Evolutionary conservation across 768 basidiomycete species (phyloP).

Genomic region (Leucocoprinus birnbaumii): DNA sequence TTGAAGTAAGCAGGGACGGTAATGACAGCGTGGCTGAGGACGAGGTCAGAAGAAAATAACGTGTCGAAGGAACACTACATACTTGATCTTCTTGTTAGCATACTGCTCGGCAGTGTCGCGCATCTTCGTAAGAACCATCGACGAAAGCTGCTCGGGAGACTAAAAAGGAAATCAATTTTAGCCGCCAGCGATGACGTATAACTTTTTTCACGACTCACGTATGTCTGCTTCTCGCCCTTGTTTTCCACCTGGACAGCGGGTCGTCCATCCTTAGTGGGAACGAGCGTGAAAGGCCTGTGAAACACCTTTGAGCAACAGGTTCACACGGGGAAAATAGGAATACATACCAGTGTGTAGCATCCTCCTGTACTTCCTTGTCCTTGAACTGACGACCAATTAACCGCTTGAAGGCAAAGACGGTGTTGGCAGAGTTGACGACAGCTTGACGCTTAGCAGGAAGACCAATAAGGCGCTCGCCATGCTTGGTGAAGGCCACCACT

Average conservation of each 20-base stretch:
- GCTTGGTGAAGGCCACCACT: constrained; percentile 98
- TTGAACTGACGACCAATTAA: constrained; percentile 91
- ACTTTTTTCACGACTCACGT: constrained; percentile 43
- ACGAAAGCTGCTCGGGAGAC: constrained; percentile 85
- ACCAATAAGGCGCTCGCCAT: constrained; percentile 94
- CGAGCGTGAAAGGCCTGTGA: constrained; percentile 77
- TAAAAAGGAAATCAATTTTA: constrained; percentile 28
- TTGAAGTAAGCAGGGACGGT: constrained; percentile 99
- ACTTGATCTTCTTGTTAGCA: constrained; percentile 92
- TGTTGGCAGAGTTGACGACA: constrained; percentile 92
- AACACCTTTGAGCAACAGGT: neutral
- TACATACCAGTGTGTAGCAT: constrained; percentile 77
- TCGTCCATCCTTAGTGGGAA: constrained; percentile 66
- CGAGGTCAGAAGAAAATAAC: constrained; percentile 5
- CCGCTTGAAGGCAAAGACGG: constrained; percentile 92
- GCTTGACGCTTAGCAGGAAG: constrained; percentile 97
- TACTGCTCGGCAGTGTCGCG: constrained; percentile 93
- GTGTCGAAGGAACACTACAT: constrained; percentile 35
- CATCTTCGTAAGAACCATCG: constrained; percentile 91
- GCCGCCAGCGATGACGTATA: constrained; percentile 3
- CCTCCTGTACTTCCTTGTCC: constrained; percentile 92
- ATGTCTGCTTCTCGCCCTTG: constrained; percentile 77
- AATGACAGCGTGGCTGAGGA: constrained; percentile 74
- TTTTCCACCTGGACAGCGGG: constrained; percentile 86
- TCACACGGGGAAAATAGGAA: constrained; percentile 7